Percentiles rank a stretch among this genome's conserved stretches.
Evolutionary conservation across 257 asterid species (phyloP).

Genomic region (Salvia hispanica): DNA sequence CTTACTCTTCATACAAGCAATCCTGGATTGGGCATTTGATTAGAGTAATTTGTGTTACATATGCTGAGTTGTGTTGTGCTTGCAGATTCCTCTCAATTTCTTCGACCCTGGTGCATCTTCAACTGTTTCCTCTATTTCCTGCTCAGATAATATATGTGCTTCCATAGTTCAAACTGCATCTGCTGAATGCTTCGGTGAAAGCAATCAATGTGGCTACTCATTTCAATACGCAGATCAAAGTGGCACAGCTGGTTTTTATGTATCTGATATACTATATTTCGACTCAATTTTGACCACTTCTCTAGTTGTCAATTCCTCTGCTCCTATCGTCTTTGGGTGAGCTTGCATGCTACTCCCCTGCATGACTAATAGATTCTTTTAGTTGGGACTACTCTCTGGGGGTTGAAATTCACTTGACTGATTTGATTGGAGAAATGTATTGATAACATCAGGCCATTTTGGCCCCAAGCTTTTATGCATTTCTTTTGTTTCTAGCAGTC

Average conservation of each 20-base stretch:
- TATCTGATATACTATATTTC: conserved; percentile 70
- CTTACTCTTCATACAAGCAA: conserved; percentile 7
- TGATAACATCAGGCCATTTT: not conserved
- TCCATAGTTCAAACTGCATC: conserved; percentile 56
- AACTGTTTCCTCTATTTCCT: conserved; percentile 66
- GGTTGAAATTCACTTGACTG: not conserved
- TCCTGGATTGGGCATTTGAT: not conserved
- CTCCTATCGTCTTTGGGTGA: conserved; percentile 89
- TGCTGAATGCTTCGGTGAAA: conserved; percentile 64
- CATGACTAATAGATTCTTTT: not conserved
- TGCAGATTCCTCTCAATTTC: conserved; percentile 79
- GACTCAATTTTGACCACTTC: conserved; percentile 75
- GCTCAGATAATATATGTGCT: conserved; percentile 68
- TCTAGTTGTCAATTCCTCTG: conserved; percentile 71
- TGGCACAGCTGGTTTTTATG: conserved; percentile 80
- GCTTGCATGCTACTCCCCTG: conserved; percentile 27
- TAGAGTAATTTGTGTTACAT: conserved; percentile 20
- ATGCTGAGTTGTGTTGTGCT: conserved; percentile 13
- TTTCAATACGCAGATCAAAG: conserved; percentile 95
- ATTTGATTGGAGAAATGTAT: not conserved
- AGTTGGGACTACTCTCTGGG: not conserved
- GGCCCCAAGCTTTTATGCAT: not conserved
- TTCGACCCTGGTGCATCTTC: conserved; percentile 71
- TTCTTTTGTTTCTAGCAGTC: conserved; percentile 15
- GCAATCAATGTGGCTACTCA: conserved; percentile 71